Base-by-base conservation (phyloP, 1,284 basidiomycete genomes). In the Trametes polyzona region DNA sequence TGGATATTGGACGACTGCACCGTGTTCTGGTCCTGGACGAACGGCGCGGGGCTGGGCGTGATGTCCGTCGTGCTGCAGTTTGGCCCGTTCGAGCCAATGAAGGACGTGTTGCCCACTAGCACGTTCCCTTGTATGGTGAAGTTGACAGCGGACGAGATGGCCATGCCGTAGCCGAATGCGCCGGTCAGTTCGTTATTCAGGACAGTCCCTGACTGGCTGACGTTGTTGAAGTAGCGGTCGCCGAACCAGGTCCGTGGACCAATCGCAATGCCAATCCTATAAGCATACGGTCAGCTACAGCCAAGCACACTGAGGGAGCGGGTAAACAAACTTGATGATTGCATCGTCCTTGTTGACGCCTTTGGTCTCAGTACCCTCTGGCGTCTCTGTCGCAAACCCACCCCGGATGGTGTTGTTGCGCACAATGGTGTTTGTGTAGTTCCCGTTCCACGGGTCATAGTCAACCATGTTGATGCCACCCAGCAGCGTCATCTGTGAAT, bases 401-500 rank as follows among this genome's bases (percentile, higher is more conserved):
- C 89, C 90, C 4, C 79, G 64, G 60, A 94, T 87, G 16, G 70
- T 78, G 68, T 95, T 95, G 68, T 88, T 80, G 46, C 79, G 80
- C 14, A 95, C 90, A 26, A 90, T 72, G 8, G 86, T 87, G 35
- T 83, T 80, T 0, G 80, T 79, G 69, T 83, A 95, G 69, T 92
- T 77, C 0, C 92, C 93, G n/a, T 68, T 67, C 76, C 82, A 93
- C 0, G 93, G 92, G 4, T 77, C 67, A 55, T 86, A 85, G 67
- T 95, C 92, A 11, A 95, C 93, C 78, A 93, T 70, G 65, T 90
- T 91, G 62, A 94, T 92, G 14, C 92, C 91, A 35, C 91, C 91
- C 12, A 93, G 77, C 1, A 88, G 74, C 1, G 87, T 90, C 63
- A 84, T 76, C 87, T 90, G 53, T 4, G 43, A 42, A 23, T 21